Conservation (phyloP, 495 filamentous ascomycete genomes). For the Penicillium nucicola region DNA sequence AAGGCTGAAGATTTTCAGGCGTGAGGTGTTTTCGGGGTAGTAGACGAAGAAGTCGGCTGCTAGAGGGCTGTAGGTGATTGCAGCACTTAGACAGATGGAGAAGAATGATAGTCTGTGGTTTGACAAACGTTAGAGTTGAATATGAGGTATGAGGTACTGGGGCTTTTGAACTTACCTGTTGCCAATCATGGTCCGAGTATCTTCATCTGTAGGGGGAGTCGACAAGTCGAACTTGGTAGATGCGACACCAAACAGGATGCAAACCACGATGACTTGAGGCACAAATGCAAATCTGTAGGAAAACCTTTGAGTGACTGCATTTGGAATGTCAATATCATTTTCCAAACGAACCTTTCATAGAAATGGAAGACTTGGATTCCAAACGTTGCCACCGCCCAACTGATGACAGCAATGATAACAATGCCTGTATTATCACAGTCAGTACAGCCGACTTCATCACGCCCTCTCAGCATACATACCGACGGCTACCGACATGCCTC, state of each 20-base stretch:
- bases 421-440: conserved; percentile 47
- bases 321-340: background rate
- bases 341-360: conserved; percentile 58
- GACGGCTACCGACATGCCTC: conserved; percentile 61
- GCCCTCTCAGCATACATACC: conserved; percentile 29
- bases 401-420: conserved; percentile 63
- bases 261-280: conserved; percentile 62
- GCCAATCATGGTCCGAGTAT: conserved; percentile 51
- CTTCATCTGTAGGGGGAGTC: conserved; percentile 42
- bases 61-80: conserved; percentile 60
- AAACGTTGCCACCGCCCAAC: conserved; percentile 67
- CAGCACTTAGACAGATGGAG: conserved; percentile 60
- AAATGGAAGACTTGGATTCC: conserved; percentile 69
- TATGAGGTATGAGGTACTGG: background rate
- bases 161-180: conserved; percentile 39
- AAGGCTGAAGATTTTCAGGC: conserved; percentile 30
- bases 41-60: conserved; percentile 66
- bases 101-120: conserved; percentile 60
- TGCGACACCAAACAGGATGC: conserved; percentile 66
- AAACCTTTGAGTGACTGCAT: background rate
- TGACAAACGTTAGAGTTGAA: background rate
- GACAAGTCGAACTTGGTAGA: conserved; percentile 60
- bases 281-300: conserved; percentile 59
- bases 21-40: conserved; percentile 53
- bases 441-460: background rate